Evolutionary conservation across 225 moss, liverwort and hornwort genomes (phyloP).

Genomic region (Pleurozium schreberi): DNA sequence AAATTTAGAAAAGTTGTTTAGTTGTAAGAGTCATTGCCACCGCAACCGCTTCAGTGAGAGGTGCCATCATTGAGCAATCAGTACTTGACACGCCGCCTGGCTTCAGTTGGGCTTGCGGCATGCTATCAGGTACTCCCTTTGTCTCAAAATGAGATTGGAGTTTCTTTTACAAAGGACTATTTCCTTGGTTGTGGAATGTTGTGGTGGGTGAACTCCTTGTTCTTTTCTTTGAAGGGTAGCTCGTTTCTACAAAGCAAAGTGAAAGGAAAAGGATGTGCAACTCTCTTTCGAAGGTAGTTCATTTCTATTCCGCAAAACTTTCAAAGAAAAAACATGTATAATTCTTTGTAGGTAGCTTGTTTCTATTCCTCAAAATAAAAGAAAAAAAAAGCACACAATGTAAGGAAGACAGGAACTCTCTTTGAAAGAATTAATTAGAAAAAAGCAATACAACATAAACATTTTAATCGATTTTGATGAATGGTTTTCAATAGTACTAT

Average conservation of each 20-base stretch:
- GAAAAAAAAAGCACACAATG: not conserved
- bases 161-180: no score
- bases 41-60: not conserved
- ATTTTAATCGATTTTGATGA: not conserved
- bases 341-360: no score
- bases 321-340: not conserved
- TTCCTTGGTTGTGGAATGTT: not conserved
- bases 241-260: no score
- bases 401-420: accelerated
- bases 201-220: not conserved
- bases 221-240: not conserved
- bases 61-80: not conserved
- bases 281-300: no score
- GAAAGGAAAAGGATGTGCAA: not conserved
- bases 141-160: no score
- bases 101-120: not conserved
- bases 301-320: no score
- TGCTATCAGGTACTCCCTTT: no score
- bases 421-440: not conserved
- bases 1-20: no score
- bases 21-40: not conserved
- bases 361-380: not conserved
- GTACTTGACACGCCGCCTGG: not conserved
- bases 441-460: not conserved
- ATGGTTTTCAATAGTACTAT: not conserved